Conservation (phyloP, 768 basidiomycete genomes). For the Pulveroboletus ravenelii region DNA sequence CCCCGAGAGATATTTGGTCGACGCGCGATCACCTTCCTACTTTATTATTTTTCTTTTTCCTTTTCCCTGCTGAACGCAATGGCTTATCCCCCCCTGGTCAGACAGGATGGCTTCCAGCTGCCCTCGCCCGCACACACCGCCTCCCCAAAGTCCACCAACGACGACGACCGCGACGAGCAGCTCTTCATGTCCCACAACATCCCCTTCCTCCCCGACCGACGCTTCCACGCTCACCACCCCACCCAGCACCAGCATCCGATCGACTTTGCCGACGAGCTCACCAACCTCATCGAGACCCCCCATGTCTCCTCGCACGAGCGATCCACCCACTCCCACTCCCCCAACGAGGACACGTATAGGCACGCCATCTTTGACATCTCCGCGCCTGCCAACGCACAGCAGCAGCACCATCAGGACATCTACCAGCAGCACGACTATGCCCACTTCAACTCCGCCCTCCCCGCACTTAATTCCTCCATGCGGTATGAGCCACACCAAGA, state of each 20-base stretch:
- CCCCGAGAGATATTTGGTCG: slow-evolving; percentile 24
- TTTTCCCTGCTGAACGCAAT: too few relatives aligned
- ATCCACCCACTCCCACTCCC: slow-evolving; percentile 39
- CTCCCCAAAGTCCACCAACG: slow-evolving; percentile 26
- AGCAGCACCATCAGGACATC: slow-evolving; percentile 23
- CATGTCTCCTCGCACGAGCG: slow-evolving; percentile 37
- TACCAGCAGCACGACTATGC: slow-evolving; percentile 28
- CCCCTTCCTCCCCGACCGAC: slow-evolving; percentile 51
- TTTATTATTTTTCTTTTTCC: neutral
- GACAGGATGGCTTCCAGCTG: slow-evolving; percentile 73
- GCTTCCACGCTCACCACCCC: slow-evolving; percentile 38
- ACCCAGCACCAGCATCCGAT: slow-evolving; percentile 25
- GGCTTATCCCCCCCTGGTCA: slow-evolving; percentile 35
- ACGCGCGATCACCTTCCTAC: neutral
- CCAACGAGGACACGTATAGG: slow-evolving; percentile 39
- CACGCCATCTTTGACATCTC: slow-evolving; percentile 66
- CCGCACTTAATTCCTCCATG: slow-evolving; percentile 48
- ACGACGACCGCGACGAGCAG: slow-evolving; percentile 26
- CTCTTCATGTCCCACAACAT: slow-evolving; percentile 32
- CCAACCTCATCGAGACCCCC: slow-evolving; percentile 45
- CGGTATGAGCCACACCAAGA: slow-evolving; percentile 46
- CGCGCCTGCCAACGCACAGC: slow-evolving; percentile 27
- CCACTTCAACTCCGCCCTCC: slow-evolving; percentile 49
- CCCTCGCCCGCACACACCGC: slow-evolving; percentile 40
- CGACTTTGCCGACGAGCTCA: slow-evolving; percentile 70